Evolutionary conservation across 768 basidiomycete genomes (phyloP).

Genomic region (Lactarius sp.): DNA sequence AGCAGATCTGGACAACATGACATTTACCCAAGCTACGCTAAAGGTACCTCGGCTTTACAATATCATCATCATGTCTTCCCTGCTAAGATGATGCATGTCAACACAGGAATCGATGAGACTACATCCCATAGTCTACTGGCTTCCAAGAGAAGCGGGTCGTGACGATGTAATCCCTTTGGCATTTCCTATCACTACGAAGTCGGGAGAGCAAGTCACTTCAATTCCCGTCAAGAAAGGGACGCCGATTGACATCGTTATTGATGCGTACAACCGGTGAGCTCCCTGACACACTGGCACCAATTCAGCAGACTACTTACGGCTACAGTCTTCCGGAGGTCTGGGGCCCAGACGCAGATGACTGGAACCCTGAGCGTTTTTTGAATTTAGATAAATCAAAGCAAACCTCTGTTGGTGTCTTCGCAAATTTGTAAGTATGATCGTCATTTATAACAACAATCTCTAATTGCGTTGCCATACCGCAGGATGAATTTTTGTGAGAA

Average conservation of each 20-base stretch:
- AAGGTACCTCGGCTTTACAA: neutral
- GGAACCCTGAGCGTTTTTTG: too few species aligned
- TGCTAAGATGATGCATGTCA: neutral
- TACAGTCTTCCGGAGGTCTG: slow-evolving; percentile 5
- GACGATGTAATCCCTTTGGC: slow-evolving; percentile 27
- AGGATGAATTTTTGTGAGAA: slow-evolving; percentile 11
- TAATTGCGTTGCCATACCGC: neutral
- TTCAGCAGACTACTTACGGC: neutral
- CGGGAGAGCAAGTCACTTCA: neutral
- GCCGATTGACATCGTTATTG: neutral
- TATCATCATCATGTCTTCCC: neutral
- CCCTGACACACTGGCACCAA: neutral
- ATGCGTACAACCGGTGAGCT: slow-evolving; percentile 6
- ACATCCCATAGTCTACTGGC: slow-evolving; percentile 20
- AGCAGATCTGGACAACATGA: slow-evolving; percentile 3
- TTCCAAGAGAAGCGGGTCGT: slow-evolving; percentile 12
- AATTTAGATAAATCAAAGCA: neutral
- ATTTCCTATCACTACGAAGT: slow-evolving; percentile 1
- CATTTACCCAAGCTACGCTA: neutral
- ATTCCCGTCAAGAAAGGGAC: slow-evolving; percentile 11
- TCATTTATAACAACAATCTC: too few species aligned
- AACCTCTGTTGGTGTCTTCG: neutral
- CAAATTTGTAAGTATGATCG: neutral
- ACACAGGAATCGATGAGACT: slow-evolving; percentile 3
- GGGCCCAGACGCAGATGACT: neutral